Conservation (phyloP, 2,329 filamentous ascomycete species). For the Stachybotrys chartarum region DNA sequence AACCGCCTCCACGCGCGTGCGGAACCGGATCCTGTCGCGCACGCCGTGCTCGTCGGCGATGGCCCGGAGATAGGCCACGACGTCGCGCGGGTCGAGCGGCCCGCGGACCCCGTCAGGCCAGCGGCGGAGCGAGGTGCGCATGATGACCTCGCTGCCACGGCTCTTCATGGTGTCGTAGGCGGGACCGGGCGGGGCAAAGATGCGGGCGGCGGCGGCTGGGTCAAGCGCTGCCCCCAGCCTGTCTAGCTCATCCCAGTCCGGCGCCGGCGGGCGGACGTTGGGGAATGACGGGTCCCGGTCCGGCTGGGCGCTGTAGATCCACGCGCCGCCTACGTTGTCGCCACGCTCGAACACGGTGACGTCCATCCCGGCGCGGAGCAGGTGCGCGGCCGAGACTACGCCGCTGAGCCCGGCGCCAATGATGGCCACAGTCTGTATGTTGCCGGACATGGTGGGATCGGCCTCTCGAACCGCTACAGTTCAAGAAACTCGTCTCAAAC, state of each 20-base stretch:
- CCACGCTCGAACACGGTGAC: slow-evolving; percentile 26
- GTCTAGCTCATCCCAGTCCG: neutral
- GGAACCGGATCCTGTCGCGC: neutral
- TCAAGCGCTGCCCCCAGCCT: neutral
- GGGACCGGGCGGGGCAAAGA: slow-evolving; percentile 31
- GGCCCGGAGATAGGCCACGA: neutral
- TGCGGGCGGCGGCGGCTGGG: neutral
- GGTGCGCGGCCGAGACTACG: slow-evolving; percentile 22
- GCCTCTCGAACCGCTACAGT: no score
- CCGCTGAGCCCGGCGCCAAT: slow-evolving; percentile 23
- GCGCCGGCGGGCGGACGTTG: neutral
- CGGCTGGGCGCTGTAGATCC: slow-evolving; percentile 9
- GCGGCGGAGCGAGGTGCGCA: slow-evolving; percentile 31
- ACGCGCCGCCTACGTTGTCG: slow-evolving; percentile 20
- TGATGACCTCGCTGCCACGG: slow-evolving; percentile 51
- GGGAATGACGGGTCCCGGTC: neutral
- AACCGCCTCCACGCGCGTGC: slow-evolving; percentile 34
- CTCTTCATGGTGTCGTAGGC: slow-evolving; percentile 56
- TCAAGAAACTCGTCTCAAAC: neutral
- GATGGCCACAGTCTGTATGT: neutral
- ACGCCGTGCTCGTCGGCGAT: neutral
- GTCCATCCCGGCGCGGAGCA: slow-evolving; percentile 18
- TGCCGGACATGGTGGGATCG: neutral
- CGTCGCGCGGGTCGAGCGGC: neutral
- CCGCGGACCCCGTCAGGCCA: slow-evolving; percentile 51